Evolutionary conservation across 495 filamentous ascomycete genomes (phyloP).

Genomic region (Lasiosphaeriaceae sp.): DNA sequence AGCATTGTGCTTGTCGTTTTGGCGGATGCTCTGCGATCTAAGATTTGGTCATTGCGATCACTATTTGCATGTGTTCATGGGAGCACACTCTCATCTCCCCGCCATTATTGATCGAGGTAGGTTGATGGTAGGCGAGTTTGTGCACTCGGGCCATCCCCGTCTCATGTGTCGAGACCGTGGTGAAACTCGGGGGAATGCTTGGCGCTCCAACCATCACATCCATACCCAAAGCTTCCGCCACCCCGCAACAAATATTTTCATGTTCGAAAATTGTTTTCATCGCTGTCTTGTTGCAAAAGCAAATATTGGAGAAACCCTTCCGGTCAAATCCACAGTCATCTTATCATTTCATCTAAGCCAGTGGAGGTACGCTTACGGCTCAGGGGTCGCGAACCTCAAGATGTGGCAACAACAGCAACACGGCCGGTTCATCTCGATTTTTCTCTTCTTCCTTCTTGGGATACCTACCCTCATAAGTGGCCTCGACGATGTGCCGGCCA

Average conservation of each 20-base stretch:
- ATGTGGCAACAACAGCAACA: slow-evolving; percentile 2
- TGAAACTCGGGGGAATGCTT: not conserved
- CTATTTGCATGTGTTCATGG: too few relatives aligned
- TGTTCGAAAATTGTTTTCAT: not conserved
- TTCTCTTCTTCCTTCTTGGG: slow-evolving; percentile 1
- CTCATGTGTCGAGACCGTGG: not conserved
- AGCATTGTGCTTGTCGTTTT: too few relatives aligned
- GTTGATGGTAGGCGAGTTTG: not conserved
- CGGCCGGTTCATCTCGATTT: not conserved
- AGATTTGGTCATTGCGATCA: too few relatives aligned
- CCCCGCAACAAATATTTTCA: not conserved
- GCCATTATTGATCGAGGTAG: too few relatives aligned
- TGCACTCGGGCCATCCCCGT: not conserved
- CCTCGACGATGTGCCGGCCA: slow-evolving; percentile 14
- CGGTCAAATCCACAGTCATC: not conserved
- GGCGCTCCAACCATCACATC: not conserved
- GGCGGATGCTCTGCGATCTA: too few relatives aligned
- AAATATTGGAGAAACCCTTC: not conserved
- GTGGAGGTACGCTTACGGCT: too few relatives aligned
- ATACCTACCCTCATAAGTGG: not conserved
- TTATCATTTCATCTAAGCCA: too few relatives aligned
- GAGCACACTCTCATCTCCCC: too few relatives aligned
- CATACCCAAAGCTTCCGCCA: not conserved
- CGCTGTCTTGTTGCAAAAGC: not conserved
- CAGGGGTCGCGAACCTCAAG: too few relatives aligned